A percentile compares a stretch with the other conserved stretches of the same genome.
These are phyloP conservation scores for Citropsis articulata DNA, from an alignment of 345 rosid species.

Conservation along the genomic window DNA sequence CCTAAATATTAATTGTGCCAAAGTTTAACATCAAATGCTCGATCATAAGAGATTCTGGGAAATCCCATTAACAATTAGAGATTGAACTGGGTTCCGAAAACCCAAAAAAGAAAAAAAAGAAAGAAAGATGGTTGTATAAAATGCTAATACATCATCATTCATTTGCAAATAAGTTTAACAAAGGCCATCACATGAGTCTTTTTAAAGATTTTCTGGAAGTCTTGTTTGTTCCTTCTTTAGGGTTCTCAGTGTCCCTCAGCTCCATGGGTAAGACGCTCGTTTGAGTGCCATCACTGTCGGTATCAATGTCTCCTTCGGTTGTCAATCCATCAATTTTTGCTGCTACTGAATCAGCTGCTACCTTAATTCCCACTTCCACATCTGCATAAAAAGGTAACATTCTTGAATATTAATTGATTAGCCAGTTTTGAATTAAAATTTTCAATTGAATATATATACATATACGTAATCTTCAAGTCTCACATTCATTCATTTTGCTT, in stretches of 20 bases:
- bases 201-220: constrained; percentile 28
- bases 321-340: constrained; percentile 69
- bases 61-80: background rate
- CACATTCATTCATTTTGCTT: no score
- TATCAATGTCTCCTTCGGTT: constrained; percentile 69
- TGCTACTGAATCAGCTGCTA: constrained; percentile 41
- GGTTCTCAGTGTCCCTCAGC: constrained; percentile 17
- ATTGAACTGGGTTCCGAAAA: background rate
- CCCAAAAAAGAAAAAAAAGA: no score
- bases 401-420: background rate
- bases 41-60: background rate
- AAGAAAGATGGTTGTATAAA: no score
- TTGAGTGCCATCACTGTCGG: constrained; percentile 75
- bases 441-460: no score
- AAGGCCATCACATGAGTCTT: background rate
- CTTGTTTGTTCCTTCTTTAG: constrained; percentile 14
- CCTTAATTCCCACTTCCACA: constrained; percentile 41
- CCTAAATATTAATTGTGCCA: no score
- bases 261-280: constrained; percentile 56
- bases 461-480: no score
- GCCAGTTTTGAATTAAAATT: background rate
- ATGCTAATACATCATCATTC: background rate
- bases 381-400: constrained; percentile 29
- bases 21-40: no score
- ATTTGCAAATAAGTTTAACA: background rate